These are phyloP conservation scores for Penicillium verrucosum DNA, from an alignment of 2,329 filamentous ascomycete species.

Conservation along the genomic window DNA sequence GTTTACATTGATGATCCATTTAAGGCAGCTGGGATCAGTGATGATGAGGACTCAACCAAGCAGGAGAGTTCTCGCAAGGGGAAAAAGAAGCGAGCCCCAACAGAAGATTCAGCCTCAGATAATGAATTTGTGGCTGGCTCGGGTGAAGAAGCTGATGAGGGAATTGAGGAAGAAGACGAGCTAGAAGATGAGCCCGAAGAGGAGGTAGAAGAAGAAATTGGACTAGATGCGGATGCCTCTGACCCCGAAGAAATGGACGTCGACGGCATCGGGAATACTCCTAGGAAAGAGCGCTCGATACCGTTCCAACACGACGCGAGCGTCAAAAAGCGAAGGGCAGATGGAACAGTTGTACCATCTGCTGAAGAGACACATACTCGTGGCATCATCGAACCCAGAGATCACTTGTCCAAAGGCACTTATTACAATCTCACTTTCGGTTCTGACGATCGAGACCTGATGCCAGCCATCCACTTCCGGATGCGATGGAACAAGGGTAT, in stretches of 20 bases:
- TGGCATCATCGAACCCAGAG: conserved; percentile 35
- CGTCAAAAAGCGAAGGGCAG: conserved; percentile 16
- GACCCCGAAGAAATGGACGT: conserved; percentile 20
- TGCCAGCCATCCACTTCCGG: conserved; percentile 46
- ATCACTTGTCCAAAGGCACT: conserved; percentile 42
- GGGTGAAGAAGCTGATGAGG: conserved; percentile 18
- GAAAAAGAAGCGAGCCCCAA: conserved; percentile 17
- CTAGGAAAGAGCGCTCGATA: conserved; percentile 8
- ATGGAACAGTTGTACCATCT: conserved; percentile 19
- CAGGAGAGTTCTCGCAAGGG: neutral
- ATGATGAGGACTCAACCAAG: conserved; percentile 25
- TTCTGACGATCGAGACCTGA: conserved; percentile 48
- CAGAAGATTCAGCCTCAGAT: conserved; percentile 29
- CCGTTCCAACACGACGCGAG: conserved; percentile 1
- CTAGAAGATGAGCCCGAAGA: conserved; percentile 20
- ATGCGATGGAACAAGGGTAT: conserved; percentile 48
- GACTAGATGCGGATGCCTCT: conserved; percentile 18
- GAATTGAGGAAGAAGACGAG: conserved; percentile 9
- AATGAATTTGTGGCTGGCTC: conserved; percentile 33
- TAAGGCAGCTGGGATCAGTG: conserved; percentile 32
- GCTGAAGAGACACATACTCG: conserved; percentile 35
- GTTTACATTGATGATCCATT: conserved; percentile 39
- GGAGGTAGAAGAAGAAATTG: conserved; percentile 17
- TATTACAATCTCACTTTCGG: conserved; percentile 52
- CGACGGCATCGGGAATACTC: neutral